These are phyloP conservation scores for Coniophora puteana DNA, from an alignment of 1,284 basidiomycete genomes.

Conservation along the genomic window DNA sequence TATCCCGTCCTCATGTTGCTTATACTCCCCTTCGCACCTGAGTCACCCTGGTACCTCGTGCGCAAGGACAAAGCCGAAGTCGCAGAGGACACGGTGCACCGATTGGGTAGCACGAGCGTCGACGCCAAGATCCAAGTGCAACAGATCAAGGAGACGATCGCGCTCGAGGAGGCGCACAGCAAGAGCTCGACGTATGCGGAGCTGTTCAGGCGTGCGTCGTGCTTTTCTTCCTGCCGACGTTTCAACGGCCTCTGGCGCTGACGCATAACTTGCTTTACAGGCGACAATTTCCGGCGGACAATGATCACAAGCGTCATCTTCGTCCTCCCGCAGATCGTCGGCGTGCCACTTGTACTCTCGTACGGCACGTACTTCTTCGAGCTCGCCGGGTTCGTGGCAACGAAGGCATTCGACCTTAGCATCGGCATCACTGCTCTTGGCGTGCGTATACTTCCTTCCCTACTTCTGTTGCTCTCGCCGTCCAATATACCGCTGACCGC, in stretches of 20 bases:
- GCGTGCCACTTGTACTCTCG: constrained; percentile 26
- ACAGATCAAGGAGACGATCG: constrained; percentile 25
- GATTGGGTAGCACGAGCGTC: constrained; percentile 24
- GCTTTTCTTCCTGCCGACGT: neutral
- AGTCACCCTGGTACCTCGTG: constrained; percentile 63
- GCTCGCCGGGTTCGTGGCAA: constrained; percentile 22
- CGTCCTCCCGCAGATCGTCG: constrained; percentile 25
- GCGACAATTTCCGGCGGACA: constrained; percentile 23
- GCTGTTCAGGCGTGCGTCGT: constrained; percentile 21
- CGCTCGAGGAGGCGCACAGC: constrained; percentile 25
- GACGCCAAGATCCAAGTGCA: constrained; percentile 16
- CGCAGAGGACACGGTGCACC: constrained; percentile 43
- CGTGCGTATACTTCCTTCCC: too few species aligned
- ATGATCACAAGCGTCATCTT: constrained; percentile 29
- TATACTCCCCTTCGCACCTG: constrained; percentile 42
- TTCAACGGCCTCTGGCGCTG: neutral
- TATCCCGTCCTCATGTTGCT: constrained; percentile 22
- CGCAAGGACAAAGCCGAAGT: constrained; percentile 48
- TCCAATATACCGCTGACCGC: too few species aligned
- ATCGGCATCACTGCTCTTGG: constrained; percentile 25
- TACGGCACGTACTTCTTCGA: constrained; percentile 29
- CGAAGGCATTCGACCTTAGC: constrained; percentile 23
- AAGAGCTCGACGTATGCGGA: constrained; percentile 18
- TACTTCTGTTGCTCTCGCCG: too few species aligned
- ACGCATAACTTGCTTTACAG: constrained; percentile 11